Base-by-base conservation (phyloP, 306 rosid genomes). In the Calophaca sinica region DNA sequence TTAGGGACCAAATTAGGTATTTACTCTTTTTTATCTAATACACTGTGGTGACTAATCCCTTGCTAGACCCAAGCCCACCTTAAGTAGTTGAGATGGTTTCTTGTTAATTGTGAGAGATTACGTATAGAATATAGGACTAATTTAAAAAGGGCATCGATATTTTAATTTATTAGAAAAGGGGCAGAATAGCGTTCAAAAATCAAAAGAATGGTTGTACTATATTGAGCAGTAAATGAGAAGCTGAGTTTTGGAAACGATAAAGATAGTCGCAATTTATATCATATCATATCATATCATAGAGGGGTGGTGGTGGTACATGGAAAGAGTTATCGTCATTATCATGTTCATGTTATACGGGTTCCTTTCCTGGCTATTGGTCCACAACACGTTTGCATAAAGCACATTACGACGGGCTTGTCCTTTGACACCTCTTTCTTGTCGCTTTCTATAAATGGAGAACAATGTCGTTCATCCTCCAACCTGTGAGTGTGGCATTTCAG, bases 321-420 rank as follows among this genome's bases (percentile, higher is more conserved):
- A 6, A 66, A 14, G 13, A 35, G 51, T 67, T 33, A n/a, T 55
- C 50, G 20, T 68, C 20, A 51, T 65, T 15, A 29, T 72, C 55
- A 42, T 42, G 12, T 58, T 72, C 38, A 54, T 78, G 81, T 62
- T 50, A 36, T 44, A 35, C 5, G 7, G 62, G 36, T 54, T 44
- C 28, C 11, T 7, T 42, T 6, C 13, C 2, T 45, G 11, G 52
- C 10, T 15, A 68, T 20, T 68, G 82, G 78, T 42, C 73, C 77
- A 78, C 73, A 39, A 28, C 52, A 41, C 33, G n/a, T 70, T 70
- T 50, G 15, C 72, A 44, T 31, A 65, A 62, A 63, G 5, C 74
- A 53, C 60, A 72, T 53, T 41, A 26, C 54, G 31, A 73, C 69
- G 48, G 10, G 31, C 9, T 54, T 72, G 55, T 54, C 39, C 60